Conservation (phyloP, 768 basidiomycete species). For the Roridomyces roridus region DNA sequence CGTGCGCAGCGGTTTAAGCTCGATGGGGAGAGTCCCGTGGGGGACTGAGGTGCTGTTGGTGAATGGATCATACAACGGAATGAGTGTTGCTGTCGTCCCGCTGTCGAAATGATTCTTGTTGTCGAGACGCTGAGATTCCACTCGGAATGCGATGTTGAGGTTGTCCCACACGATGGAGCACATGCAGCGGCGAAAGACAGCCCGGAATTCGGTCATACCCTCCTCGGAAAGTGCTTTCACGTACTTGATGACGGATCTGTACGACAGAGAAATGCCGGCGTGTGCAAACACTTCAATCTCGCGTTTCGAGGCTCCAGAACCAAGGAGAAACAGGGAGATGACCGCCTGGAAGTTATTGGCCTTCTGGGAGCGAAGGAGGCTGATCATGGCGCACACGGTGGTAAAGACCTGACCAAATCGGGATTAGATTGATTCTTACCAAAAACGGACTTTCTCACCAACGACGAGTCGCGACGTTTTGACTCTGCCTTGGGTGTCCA, state of each 20-base stretch:
- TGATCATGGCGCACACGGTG: no score
- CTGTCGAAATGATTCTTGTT: conserved; percentile 35
- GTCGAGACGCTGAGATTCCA: conserved; percentile 30
- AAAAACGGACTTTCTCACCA: no score
- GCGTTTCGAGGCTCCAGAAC: no score
- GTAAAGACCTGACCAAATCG: no score
- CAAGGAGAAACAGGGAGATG: no score
- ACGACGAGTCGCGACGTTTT: no score
- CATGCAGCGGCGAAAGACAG: conserved; percentile 25
- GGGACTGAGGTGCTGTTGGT: conserved; percentile 13
- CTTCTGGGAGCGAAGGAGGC: no score
- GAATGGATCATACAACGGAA: conserved; percentile 24
- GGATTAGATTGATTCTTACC: no score
- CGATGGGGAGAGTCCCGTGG: conserved; percentile 13
- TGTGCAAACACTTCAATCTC: no score
- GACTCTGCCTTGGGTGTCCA: no score
- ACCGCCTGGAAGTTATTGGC: no score
- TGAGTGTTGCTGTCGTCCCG: conserved; percentile 34
- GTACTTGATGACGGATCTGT: background rate
- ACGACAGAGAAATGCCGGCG: background rate
- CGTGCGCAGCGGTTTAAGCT: conserved; percentile 1
- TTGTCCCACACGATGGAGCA: conserved; percentile 35
- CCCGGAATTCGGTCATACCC: conserved; percentile 13
- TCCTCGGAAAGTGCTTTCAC: conserved; percentile 12
- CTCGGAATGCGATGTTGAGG: conserved; percentile 34